Evolutionary conservation across 1,284 basidiomycete species (phyloP), one percentile per base, ranked within the genome.

Genomic region (Rhodotorula sp.): DNA sequence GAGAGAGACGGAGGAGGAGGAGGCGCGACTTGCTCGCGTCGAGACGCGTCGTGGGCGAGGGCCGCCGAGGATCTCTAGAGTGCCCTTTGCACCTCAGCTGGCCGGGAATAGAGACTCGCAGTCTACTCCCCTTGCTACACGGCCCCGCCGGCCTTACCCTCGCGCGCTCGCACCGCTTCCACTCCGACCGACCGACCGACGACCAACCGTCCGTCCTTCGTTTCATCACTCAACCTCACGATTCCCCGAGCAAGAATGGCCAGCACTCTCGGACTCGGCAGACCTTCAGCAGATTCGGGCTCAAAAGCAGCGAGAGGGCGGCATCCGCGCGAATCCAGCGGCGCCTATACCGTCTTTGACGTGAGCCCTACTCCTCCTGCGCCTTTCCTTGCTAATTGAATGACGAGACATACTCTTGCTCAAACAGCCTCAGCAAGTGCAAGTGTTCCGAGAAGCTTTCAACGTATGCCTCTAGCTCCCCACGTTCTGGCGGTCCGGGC

Each of bases 371-470:
- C 24, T 44, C 20, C 7, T 18, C n/a, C n/a, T n/a, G n/a, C n/a
- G n/a, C n/a, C n/a, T n/a, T n/a, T n/a, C n/a, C n/a, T n/a, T 10
- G 4, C 4, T 33, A n/a, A 6, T 12, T 26, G n/a, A 51, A 22
- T 30, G 18, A 33, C 30, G 45, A 8, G 14, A 7, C n/a, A 42
- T 10, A 26, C 62, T 62, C 29, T 46, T 26, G 12, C 14, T 30
- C 10, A 3, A 18, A n/a, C 78, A 62, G 76, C 75, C 20, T 66
- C 76, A 6, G 61, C 81, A 82, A 72, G 80, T 82, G 63, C 78
- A 80, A 66, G 78, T 79, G 33, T 80, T 82, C 77, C 79, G 81
- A 60, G 81, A 82, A 60, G 81, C 81, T 2, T 82, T 82, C 73
- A 77, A 74, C 62, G 77, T 77, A 49, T 49, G 76, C 59, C 6